A percentile compares a stretch with the other conserved stretches of the same genome.
These are phyloP conservation scores for Neonectria neomacrospora DNA, from an alignment of 2,329 filamentous ascomycete genomes.

Conservation along the genomic window DNA sequence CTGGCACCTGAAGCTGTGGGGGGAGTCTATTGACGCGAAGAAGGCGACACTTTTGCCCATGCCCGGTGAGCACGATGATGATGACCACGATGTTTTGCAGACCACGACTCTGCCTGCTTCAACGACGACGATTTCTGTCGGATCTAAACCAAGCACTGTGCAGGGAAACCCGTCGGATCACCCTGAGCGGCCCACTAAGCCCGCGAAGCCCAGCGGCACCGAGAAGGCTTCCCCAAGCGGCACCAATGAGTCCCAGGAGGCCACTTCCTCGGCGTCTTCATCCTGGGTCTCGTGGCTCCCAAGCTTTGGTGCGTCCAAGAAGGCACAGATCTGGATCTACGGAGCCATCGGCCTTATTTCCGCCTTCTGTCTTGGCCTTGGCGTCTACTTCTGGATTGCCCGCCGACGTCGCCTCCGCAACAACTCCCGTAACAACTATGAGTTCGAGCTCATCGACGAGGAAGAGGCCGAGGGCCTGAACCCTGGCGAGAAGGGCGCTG, in stretches of 20 bases:
- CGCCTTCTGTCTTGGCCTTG: constrained; percentile 83
- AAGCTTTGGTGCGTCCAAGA: constrained; percentile 87
- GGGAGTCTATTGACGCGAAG: constrained; percentile 81
- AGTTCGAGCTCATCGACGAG: constrained; percentile 92
- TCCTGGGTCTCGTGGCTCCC: constrained; percentile 89
- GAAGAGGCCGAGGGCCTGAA: constrained; percentile 73
- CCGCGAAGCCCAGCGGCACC: constrained; percentile 50
- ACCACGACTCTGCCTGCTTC: constrained; percentile 66
- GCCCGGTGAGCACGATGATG: constrained; percentile 84
- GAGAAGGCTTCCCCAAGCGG: constrained; percentile 46
- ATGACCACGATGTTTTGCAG: constrained; percentile 77
- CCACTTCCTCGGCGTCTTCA: constrained; percentile 64
- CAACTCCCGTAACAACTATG: constrained; percentile 83
- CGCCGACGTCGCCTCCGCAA: constrained; percentile 81
- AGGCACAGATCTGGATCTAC: constrained; percentile 93
- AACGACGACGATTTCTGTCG: constrained; percentile 64
- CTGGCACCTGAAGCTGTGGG: constrained; percentile 95
- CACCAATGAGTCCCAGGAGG: constrained; percentile 49
- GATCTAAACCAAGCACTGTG: constrained; percentile 54
- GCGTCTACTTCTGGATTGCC: constrained; percentile 83
- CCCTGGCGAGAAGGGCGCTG: constrained; percentile 57
- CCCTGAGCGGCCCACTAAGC: constrained; percentile 70
- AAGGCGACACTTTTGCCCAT: constrained; percentile 82
- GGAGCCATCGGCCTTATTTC: constrained; percentile 86
- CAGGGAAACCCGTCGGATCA: constrained; percentile 68